Conservation (phyloP, 2,329 filamentous ascomycete genomes). For the Lecanicillium sp. region DNA sequence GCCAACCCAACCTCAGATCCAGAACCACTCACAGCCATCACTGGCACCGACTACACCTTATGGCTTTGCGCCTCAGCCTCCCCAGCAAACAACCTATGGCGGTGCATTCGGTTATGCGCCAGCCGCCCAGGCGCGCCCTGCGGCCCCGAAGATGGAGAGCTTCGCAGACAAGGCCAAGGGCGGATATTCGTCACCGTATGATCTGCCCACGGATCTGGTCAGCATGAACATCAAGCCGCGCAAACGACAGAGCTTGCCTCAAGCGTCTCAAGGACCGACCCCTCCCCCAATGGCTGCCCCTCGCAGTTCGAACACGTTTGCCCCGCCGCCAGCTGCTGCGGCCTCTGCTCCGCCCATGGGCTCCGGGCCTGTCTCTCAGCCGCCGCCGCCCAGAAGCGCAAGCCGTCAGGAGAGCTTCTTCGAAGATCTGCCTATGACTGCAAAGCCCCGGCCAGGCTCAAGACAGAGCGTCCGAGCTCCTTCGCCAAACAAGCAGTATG, state of each 20-base stretch:
- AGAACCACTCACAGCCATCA: conserved; percentile 3
- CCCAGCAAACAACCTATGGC: conserved; percentile 22
- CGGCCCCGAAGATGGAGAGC: conserved; percentile 62
- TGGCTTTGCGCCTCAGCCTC: conserved; percentile 12
- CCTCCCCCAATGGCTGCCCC: conserved; percentile 38
- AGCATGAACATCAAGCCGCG: conserved; percentile 52
- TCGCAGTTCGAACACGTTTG: conserved; percentile 59
- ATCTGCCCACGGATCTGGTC: conserved; percentile 79
- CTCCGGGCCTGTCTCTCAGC: conserved; percentile 25
- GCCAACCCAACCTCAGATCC: background rate
- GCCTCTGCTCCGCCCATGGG: conserved; percentile 14
- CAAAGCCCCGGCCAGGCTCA: conserved; percentile 56
- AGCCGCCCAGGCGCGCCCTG: conserved; percentile 30
- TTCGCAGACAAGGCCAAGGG: conserved; percentile 88
- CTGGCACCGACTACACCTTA: conserved; percentile 14
- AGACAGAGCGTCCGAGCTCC: conserved; percentile 42
- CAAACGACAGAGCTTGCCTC: conserved; percentile 56
- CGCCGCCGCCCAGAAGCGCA: conserved; percentile 35
- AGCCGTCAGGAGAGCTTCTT: conserved; percentile 61
- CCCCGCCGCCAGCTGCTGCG: conserved; percentile 31
- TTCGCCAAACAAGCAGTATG: conserved; percentile 35
- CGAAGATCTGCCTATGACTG: conserved; percentile 64
- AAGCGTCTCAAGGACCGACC: conserved; percentile 40
- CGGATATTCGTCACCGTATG: conserved; percentile 90
- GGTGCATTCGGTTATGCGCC: conserved; percentile 24